phyloP scores from a whole-genome alignment of 176 grass and related monocot genomes.

The Rhynchospora tenuis region DNA sequence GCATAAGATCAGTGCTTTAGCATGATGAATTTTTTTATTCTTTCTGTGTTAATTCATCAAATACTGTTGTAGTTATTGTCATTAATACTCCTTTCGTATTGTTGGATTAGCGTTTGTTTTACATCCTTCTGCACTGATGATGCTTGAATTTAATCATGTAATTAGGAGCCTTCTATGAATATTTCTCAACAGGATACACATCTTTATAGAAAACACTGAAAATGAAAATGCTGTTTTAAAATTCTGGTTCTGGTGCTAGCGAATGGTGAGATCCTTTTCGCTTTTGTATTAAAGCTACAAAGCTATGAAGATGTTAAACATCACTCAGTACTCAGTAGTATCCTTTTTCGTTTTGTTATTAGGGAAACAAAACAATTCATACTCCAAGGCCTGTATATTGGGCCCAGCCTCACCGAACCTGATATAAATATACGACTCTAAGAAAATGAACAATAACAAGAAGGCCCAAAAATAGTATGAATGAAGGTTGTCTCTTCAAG shows the following conservation, averaged over 20 bases:
- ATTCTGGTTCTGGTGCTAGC: too few relatives aligned
- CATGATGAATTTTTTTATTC: not conserved
- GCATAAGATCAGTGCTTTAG: not conserved
- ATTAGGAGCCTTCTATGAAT: not conserved
- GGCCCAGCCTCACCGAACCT: not conserved
- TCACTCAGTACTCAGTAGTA: too few relatives aligned
- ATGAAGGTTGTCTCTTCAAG: too few relatives aligned
- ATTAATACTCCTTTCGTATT: too few relatives aligned
- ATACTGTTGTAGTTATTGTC: not conserved
- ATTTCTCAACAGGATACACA: not conserved
- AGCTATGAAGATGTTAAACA: too few relatives aligned
- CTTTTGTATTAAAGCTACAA: too few relatives aligned
- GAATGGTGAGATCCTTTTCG: too few relatives aligned
- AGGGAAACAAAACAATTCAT: too few relatives aligned
- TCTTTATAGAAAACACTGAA: not conserved
- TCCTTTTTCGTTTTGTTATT: too few relatives aligned
- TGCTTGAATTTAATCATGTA: conserved; percentile 7
- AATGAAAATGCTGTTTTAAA: not conserved
- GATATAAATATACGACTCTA: not conserved
- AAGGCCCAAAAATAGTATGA: not conserved
- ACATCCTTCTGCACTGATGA: not conserved
- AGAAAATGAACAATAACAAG: not conserved
- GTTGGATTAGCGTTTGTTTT: too few relatives aligned
- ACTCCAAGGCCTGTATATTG: not conserved
- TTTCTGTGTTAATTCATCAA: not conserved